phyloP scores from a whole-genome alignment of 352 stramenopile genomes.

The Phytophthora rubi region DNA sequence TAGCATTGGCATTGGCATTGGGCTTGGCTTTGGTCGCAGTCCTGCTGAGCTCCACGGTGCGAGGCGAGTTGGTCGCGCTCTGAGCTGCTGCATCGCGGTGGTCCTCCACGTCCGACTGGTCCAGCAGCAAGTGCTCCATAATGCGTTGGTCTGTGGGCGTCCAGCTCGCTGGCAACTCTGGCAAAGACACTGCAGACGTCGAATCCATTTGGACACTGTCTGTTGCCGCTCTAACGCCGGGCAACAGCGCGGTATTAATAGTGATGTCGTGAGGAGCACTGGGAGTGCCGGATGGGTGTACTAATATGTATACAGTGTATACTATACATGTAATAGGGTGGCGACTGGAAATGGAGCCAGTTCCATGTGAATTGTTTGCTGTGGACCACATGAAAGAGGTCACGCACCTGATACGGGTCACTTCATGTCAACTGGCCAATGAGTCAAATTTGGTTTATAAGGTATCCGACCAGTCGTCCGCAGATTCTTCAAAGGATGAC shows the following conservation, averaged over 20 bases:
- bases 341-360: slow-evolving; percentile 10
- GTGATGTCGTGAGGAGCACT: not conserved
- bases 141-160: slow-evolving; percentile 63
- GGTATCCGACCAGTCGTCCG: no score
- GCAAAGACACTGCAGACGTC: slow-evolving; percentile 7
- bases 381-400: slow-evolving; percentile 7
- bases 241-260: not conserved
- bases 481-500: no score
- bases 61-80: slow-evolving; percentile 8
- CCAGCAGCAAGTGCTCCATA: slow-evolving; percentile 62
- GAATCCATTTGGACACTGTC: slow-evolving; percentile 3
- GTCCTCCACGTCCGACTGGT: slow-evolving; percentile 27
- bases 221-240: not conserved
- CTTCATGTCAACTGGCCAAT: not conserved
- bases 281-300: not conserved
- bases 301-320: no score
- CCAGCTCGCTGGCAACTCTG: slow-evolving; percentile 40
- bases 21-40: not conserved
- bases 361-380: slow-evolving; percentile 1
- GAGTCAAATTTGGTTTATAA: no score
- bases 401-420: not conserved
- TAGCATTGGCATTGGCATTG: slow-evolving; percentile 12
- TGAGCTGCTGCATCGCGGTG: slow-evolving; percentile 4
- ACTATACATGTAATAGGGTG: no score
- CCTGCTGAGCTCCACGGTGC: slow-evolving; percentile 25